phyloP scores from a whole-genome alignment of 352 stramenopile species.

The Globisporangium emineosum region DNA sequence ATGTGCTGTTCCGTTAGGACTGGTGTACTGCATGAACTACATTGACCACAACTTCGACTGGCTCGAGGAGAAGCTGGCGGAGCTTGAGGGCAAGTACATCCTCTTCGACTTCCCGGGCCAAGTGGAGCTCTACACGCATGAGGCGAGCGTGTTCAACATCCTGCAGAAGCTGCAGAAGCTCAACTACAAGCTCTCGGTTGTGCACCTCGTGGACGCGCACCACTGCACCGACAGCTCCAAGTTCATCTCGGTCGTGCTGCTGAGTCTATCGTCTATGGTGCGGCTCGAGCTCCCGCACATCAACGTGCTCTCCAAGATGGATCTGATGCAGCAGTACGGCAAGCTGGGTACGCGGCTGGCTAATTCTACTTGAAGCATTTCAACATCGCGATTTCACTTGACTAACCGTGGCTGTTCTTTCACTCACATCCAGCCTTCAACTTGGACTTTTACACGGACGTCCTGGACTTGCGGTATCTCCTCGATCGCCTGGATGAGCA shows the following conservation, averaged over 20 bases:
- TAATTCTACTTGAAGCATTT: background rate
- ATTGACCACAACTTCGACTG: conserved; percentile 98
- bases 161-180: conserved; percentile 93
- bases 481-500: conserved; percentile 77
- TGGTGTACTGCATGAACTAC: conserved; percentile 99
- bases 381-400: conserved; percentile 2
- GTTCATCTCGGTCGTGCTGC: conserved; percentile 96
- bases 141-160: conserved; percentile 95
- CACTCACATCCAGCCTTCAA: conserved; percentile 58
- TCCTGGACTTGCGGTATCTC: conserved; percentile 80
- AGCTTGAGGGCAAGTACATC: conserved; percentile 90
- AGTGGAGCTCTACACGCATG: conserved; percentile 99
- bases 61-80: conserved; percentile 92
- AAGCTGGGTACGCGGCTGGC: conserved; percentile 73
- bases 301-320: conserved; percentile 99
- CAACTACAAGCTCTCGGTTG: conserved; percentile 83
- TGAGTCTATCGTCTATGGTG: conserved; percentile 98
- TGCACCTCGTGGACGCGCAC: conserved; percentile 95
- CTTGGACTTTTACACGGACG: conserved; percentile 87
- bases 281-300: conserved; percentile 96
- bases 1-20: conserved; percentile 28
- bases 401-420: background rate
- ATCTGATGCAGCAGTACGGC: conserved; percentile 94
- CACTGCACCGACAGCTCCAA: conserved; percentile 94
- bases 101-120: conserved; percentile 99